These are phyloP conservation scores for Phytopythium boreale DNA, from an alignment of 352 stramenopile genomes.

Conservation along the genomic window DNA sequence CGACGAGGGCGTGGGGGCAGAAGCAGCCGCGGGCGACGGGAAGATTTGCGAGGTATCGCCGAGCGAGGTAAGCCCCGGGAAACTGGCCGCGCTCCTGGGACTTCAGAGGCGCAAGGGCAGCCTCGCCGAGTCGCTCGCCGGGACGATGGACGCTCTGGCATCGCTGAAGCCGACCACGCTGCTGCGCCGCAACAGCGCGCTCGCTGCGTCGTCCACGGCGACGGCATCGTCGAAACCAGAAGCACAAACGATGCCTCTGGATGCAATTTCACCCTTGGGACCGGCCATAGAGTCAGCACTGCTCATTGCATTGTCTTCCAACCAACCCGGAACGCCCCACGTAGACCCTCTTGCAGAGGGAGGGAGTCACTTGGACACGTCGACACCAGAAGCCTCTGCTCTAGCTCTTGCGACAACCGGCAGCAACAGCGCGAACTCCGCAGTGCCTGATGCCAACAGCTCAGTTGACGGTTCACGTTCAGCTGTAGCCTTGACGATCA, in stretches of 20 bases:
- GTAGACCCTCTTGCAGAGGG: too few species aligned
- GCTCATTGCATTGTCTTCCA: too few species aligned
- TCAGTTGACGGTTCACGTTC: too few species aligned
- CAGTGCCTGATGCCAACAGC: too few species aligned
- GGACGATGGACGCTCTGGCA: conserved; percentile 13
- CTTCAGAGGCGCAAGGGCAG: conserved; percentile 15
- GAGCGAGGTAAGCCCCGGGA: conserved; percentile 9
- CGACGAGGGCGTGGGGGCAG: neutral
- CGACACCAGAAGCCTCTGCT: too few species aligned
- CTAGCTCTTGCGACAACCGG: too few species aligned
- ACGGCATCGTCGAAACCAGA: neutral
- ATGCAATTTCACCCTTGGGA: too few species aligned
- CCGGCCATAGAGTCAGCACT: too few species aligned
- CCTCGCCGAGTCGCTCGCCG: conserved; percentile 11
- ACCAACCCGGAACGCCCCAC: too few species aligned
- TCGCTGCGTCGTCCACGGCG: neutral
- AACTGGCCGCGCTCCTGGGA: neutral
- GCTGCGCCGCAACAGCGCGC: neutral
- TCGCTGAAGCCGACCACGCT: neutral
- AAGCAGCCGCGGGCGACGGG: neutral
- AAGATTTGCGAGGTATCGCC: conserved; percentile 17
- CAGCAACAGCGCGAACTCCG: too few species aligned
- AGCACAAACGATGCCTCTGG: neutral
- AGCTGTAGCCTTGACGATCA: neutral
- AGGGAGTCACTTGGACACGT: too few species aligned